These are phyloP conservation scores for Phlyctochytrium arcticum DNA, from an alignment of 192 early-diverging fungal species.

Conservation along the genomic window DNA sequence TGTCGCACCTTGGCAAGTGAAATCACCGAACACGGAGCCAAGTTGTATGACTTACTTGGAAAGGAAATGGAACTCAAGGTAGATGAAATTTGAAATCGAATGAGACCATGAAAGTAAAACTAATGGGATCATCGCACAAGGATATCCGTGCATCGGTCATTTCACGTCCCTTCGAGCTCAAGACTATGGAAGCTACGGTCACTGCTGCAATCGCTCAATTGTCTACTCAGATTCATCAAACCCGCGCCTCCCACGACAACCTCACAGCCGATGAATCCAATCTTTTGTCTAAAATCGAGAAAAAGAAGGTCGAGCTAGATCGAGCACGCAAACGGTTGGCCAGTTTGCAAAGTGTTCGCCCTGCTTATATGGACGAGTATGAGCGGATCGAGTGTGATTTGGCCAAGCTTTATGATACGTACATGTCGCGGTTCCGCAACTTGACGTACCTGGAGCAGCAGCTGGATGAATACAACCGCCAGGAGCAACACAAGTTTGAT, in stretches of 20 bases:
- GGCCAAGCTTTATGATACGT: conserved; percentile 40
- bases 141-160: conserved; percentile 41
- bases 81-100: not conserved
- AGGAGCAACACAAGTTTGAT: conserved; percentile 54
- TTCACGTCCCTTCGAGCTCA: conserved; percentile 48
- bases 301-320: conserved; percentile 49
- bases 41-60: conserved; percentile 43
- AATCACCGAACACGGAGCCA: conserved; percentile 46
- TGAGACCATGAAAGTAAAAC: no score
- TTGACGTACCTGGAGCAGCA: conserved; percentile 50
- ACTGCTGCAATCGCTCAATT: conserved; percentile 30
- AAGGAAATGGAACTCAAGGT: conserved; percentile 40
- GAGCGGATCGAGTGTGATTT: conserved; percentile 54
- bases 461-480: conserved; percentile 47
- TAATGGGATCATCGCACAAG: no score
- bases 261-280: conserved; percentile 44
- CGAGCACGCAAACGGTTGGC: conserved; percentile 48
- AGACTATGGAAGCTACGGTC: conserved; percentile 39
- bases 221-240: conserved; percentile 26
- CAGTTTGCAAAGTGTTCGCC: conserved; percentile 47
- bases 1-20: conserved; percentile 39
- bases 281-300: conserved; percentile 51
- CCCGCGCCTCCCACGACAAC: conserved; percentile 29
- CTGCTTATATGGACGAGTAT: conserved; percentile 59
- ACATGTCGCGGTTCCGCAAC: conserved; percentile 51